Base-by-base conservation (phyloP, 495 filamentous ascomycete genomes). In the Aspergillus campestris region DNA sequence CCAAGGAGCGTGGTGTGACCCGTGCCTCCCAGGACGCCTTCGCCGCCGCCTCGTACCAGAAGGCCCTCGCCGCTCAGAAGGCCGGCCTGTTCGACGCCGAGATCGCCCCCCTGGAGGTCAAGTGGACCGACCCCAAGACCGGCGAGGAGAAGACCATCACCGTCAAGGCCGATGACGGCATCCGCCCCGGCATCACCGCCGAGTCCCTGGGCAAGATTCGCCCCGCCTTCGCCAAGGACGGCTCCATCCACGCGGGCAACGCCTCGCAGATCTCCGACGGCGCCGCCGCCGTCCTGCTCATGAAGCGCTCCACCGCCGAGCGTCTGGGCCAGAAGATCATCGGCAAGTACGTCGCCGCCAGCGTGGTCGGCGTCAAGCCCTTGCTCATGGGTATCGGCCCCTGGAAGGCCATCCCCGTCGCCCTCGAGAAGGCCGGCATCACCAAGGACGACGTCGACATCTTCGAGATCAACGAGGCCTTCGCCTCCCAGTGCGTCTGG, bases 401-500 rank as follows among this genome's bases (percentile, higher is more conserved):
- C 13, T 95, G 89, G 84, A 89, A 89, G 64, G 90, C 92, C 29
- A 96, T 98, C 62, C 92, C 92, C 47, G 83, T 89, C 58, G 88
- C 87, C 6, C 81, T 95, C 49, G 74, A 82, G 64, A 90, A 92
- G 61, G 85, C 89, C 3, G 86, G 89, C 34, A 78, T 98, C 49
- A 77, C 73, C 51, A 89, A 86, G 69, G 84, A 91, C 38, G 92
- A 97, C 50, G 88, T 98, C 31, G 94, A 96, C 64, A 86, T 97
- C 60, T 98, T 76, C 61, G 92, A 98, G 80, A 97, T 98, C 76
- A 98, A 98, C 75, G 92, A 98, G 79, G 92, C 92, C 7, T 98
- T 98, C 62, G 92, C 92, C 11, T 83, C 77, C 43, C 92, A 98
- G 75, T 95, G 89, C 58, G 70, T 98, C 40, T 96, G 84, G 84